Percentiles rank a stretch among this genome's conserved stretches.
Conservation (phyloP, 768 basidiomycete genomes). For the Suillus bovinus region DNA sequence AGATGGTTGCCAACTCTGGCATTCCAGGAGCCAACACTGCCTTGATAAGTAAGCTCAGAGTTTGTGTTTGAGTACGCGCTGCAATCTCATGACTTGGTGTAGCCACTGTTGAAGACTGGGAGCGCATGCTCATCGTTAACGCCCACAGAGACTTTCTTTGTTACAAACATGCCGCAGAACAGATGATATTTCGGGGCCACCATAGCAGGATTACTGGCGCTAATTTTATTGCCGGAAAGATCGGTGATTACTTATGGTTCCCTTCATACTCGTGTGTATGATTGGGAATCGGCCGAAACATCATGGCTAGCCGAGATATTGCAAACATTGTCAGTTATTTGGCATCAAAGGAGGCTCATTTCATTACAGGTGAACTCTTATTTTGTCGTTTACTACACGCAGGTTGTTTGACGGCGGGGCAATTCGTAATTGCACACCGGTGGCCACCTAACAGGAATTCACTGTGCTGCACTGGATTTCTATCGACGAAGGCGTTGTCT, state of each 20-base stretch:
- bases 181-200: slow-evolving; percentile 18
- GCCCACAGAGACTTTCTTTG: slow-evolving; percentile 32
- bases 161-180: slow-evolving; percentile 18
- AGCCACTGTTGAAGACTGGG: slow-evolving; percentile 27
- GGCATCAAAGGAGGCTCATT: slow-evolving; percentile 26
- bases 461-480: slow-evolving; percentile 1
- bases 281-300: slow-evolving; percentile 4
- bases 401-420: slow-evolving; percentile 4
- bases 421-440: slow-evolving; percentile 14
- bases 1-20: slow-evolving; percentile 26
- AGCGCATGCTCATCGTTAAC: slow-evolving; percentile 30
- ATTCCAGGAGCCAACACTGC: slow-evolving; percentile 8
- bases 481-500: slow-evolving; percentile 2
- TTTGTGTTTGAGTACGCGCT: neutral
- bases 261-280: neutral
- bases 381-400: neutral
- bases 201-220: slow-evolving; percentile 12
- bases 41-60: neutral
- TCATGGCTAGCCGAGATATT: slow-evolving; percentile 18
- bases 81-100: neutral
- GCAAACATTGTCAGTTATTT: slow-evolving; percentile 28
- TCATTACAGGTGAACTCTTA: slow-evolving; percentile 27
- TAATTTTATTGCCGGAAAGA: slow-evolving; percentile 4
- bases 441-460: neutral
- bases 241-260: slow-evolving; percentile 8